phyloP scores from a whole-genome alignment of 306 rosid genomes.

The Malus asiatica region DNA sequence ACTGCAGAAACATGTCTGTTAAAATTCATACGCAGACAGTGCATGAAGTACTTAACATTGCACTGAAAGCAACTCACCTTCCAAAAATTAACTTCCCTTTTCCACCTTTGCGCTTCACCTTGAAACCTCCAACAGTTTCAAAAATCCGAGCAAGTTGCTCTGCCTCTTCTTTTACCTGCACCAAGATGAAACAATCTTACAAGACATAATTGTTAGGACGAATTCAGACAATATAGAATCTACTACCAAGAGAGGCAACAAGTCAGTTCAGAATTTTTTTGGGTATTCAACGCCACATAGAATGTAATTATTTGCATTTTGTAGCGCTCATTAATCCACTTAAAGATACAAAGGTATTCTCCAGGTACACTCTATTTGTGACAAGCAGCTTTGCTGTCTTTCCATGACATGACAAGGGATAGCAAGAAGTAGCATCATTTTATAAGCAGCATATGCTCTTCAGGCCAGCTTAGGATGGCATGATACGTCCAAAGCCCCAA shows the following conservation, averaged over 20 bases:
- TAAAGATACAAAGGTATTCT: conserved; percentile 1
- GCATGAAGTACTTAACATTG: conserved; percentile 1
- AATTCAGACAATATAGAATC: neutral
- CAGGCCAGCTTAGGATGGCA: neutral
- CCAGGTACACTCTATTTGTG: conserved; percentile 1
- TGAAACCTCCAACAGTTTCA: conserved; percentile 88
- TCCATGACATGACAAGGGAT: no score
- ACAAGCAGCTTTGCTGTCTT: neutral
- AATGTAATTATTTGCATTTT: neutral
- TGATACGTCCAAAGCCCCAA: neutral
- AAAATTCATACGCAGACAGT: conserved; percentile 13
- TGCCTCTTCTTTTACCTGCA: conserved; percentile 91
- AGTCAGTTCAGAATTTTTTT: neutral
- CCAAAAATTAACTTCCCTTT: conserved; percentile 95
- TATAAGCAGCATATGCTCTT: neutral
- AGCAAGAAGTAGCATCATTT: no score
- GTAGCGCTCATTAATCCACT: neutral
- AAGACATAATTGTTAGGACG: neutral
- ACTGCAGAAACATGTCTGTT: conserved; percentile 38
- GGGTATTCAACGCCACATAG: neutral
- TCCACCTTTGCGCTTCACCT: conserved; percentile 96
- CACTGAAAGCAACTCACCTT: conserved; percentile 35
- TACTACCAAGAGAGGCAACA: neutral
- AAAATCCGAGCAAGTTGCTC: conserved; percentile 77
- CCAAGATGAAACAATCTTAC: neutral